A percentile compares a stretch with the other conserved stretches of the same genome.
Evolutionary conservation across 2,329 filamentous ascomycete species (phyloP).

Genomic region (Arthrobotrys conoides): DNA sequence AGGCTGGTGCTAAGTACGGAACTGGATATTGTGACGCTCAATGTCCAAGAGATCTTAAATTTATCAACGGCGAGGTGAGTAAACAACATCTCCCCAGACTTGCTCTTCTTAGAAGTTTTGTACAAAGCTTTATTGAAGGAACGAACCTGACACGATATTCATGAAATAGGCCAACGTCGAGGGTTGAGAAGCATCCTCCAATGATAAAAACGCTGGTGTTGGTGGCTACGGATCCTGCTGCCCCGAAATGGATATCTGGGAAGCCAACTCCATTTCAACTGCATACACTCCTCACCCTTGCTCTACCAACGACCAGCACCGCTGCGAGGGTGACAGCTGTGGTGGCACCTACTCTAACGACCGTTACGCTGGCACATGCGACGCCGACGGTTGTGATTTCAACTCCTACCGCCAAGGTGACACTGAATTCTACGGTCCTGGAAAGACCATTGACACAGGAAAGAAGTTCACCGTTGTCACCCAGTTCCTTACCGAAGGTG

Average conservation of each 20-base stretch:
- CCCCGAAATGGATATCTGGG: conserved; percentile 72
- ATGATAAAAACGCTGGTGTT: conserved; percentile 70
- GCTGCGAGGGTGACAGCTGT: conserved; percentile 65
- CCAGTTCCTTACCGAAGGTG: conserved; percentile 66
- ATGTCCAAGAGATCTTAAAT: conserved; percentile 73
- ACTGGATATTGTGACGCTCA: conserved; percentile 73
- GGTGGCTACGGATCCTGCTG: conserved; percentile 73
- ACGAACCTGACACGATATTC: conserved; percentile 16
- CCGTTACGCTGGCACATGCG: conserved; percentile 65
- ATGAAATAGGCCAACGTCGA: conserved; percentile 69
- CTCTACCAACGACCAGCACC: conserved; percentile 65
- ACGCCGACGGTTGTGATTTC: conserved; percentile 67
- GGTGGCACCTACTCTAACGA: conserved; percentile 64
- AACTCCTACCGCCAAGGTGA: conserved; percentile 66
- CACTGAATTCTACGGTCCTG: conserved; percentile 66
- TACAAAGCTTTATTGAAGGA: background rate
- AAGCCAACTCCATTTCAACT: conserved; percentile 66
- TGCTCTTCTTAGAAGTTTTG: background rate
- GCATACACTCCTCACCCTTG: conserved; percentile 67
- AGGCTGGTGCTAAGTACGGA: conserved; percentile 73
- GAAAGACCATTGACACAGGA: conserved; percentile 67
- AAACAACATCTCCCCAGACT: background rate
- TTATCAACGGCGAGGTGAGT: conserved; percentile 71
- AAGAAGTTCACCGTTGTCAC: conserved; percentile 67
- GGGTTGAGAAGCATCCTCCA: conserved; percentile 67